A percentile compares a stretch with the other conserved stretches of the same genome.
These are phyloP conservation scores for Macrolepiota dolichaula DNA, from an alignment of 768 basidiomycete genomes.

Conservation along the genomic window DNA sequence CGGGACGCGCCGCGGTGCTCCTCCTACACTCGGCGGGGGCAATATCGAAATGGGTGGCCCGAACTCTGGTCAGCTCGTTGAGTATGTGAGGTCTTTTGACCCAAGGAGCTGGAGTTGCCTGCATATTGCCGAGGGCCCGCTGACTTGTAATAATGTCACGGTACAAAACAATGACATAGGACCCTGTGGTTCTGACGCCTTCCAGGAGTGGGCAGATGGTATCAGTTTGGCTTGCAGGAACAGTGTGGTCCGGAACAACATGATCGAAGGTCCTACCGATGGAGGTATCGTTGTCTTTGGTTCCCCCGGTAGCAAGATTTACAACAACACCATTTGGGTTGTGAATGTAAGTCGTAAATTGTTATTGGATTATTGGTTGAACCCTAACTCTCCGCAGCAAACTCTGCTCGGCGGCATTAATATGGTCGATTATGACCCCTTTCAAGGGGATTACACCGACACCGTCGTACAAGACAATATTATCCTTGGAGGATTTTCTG, in stretches of 20 bases:
- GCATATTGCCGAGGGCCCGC: constrained; percentile 68
- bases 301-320: constrained; percentile 65
- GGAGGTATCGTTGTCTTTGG: constrained; percentile 81
- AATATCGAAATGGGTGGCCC: constrained; percentile 86
- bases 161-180: constrained; percentile 85
- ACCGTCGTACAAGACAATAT: constrained; percentile 66
- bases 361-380: not conserved
- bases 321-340: constrained; percentile 77
- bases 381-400: constrained; percentile 35
- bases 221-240: constrained; percentile 71
- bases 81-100: constrained; percentile 73
- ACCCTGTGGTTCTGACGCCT: constrained; percentile 63
- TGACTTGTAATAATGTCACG: constrained; percentile 58
- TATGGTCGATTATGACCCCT: constrained; percentile 71
- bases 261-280: constrained; percentile 71
- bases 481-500: constrained; percentile 69
- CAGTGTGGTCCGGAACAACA: constrained; percentile 61
- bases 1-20: constrained; percentile 57
- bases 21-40: constrained; percentile 57
- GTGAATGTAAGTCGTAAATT: constrained; percentile 44
- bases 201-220: constrained; percentile 80
- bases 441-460: constrained; percentile 58
- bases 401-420: constrained; percentile 77
- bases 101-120: constrained; percentile 83
- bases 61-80: constrained; percentile 69